Conservation (phyloP, 176 grass and related monocot species). For the Cenchrus purpureus region DNA sequence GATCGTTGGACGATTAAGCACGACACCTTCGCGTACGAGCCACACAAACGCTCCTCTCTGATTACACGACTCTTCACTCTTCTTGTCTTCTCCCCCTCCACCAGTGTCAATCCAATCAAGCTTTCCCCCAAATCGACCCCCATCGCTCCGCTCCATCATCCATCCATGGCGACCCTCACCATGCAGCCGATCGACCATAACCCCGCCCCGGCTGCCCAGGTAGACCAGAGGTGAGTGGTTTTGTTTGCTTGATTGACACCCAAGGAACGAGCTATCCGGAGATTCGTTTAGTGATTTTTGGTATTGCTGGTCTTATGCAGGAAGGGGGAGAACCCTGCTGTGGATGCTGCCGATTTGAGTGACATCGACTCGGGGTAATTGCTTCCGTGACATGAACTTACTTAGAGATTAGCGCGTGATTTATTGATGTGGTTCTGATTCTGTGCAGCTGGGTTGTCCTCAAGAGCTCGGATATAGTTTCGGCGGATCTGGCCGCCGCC, state of each 20-base stretch:
- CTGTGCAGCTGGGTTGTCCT: slow-evolving; percentile 45
- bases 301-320: slow-evolving; percentile 5
- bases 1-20: slow-evolving; percentile 26
- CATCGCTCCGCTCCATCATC: neutral
- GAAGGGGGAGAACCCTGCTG: neutral
- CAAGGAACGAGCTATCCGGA: neutral
- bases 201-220: neutral
- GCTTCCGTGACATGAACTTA: neutral
- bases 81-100: neutral
- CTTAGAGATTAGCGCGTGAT: neutral
- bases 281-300: slow-evolving; percentile 12
- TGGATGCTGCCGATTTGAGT: slow-evolving; percentile 30
- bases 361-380: slow-evolving; percentile 47
- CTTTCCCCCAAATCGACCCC: neutral
- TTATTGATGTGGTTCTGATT: slow-evolving; percentile 9
- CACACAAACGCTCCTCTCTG: slow-evolving; percentile 14
- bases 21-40: neutral
- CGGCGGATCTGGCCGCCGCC: slow-evolving; percentile 40
- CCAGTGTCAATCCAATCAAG: neutral
- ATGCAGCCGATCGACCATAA: slow-evolving; percentile 46
- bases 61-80: neutral
- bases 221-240: slow-evolving; percentile 34
- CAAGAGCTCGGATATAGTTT: slow-evolving; percentile 33
- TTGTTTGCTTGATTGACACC: neutral
- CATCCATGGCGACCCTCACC: slow-evolving; percentile 50